Base-by-base conservation (phyloP, 352 stramenopile species). In the Globisporangium cystogenes region DNA sequence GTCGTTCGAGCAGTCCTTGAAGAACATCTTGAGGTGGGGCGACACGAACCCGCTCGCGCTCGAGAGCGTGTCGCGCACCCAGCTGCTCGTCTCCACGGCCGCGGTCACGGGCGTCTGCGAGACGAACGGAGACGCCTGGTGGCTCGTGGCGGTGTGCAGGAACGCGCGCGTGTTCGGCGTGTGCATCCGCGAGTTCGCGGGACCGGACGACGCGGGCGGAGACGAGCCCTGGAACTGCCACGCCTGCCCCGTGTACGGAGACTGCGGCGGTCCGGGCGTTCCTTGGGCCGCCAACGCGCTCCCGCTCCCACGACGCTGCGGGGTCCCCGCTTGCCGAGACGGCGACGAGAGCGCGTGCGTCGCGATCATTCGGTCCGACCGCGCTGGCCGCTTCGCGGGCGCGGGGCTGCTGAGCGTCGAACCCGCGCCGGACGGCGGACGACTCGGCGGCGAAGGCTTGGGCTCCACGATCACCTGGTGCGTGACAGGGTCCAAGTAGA, bases 61-160 rank as follows among this genome's bases (percentile, higher is more conserved):
- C 7, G 51, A 35, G 21, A 92, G 56, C 1, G 68, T 84, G 50
- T 88, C 78, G 37, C 85, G 78, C 27, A 95, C 70, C 82, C 82
- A 95, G 24, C 80, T 86, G 65, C 71, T 92, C 18, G 77, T 93
- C 53, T 95, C 82, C 3, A 95, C 75, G 26, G 85, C 85, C 0
- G 82, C 74, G 7, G 76, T 87, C 6, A 95, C 77, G 1, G 85
- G 85, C 3, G 85, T 93, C 39, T 85, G 77, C 35, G 74, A 65
- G 1, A 70, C 62, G 24, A 64, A 64, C 7, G 82, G 77, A 1
- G 80, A 90, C 6, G 55, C 56, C 21, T 64, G 60, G 44, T 69
- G 70, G 33, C 50, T 75, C 35, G 53, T 41, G 12, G 57, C 63
- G 1, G 48, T 62, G 33, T 57, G 60, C 3, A 65, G 8, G 45